These are phyloP conservation scores for Yamadazyma atmosphaerica DNA, from an alignment of 1,139 yeast genomes.

Conservation along the genomic window DNA sequence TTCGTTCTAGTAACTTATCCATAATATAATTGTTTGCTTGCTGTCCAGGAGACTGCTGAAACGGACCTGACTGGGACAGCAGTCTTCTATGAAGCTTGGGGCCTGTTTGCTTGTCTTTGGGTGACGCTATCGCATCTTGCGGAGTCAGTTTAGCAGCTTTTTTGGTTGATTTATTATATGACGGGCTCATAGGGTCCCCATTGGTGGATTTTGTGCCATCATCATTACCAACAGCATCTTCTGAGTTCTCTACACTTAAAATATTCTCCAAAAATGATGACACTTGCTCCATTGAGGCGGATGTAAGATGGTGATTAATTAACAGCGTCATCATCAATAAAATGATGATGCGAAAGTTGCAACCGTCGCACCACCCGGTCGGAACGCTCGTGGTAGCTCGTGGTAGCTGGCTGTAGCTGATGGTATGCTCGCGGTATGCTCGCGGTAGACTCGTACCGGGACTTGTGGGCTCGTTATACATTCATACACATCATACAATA, in stretches of 20 bases:
- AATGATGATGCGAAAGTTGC: too few species aligned
- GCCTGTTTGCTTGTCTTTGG: too few species aligned
- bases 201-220: conserved; percentile 1
- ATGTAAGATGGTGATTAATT: not conserved
- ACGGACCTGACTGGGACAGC: not conserved
- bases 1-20: conserved; percentile 70
- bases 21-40: conserved; percentile 30
- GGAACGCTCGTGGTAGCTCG: too few species aligned
- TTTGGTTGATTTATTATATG: not conserved
- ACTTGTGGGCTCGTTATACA: too few species aligned
- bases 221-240: conserved; percentile 5
- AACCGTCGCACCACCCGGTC: too few species aligned
- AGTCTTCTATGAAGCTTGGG: not conserved
- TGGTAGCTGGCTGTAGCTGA: too few species aligned
- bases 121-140: too few species aligned
- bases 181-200: not conserved
- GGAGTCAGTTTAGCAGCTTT: not conserved
- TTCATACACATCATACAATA: too few species aligned
- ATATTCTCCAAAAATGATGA: conserved; percentile 30
- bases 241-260: conserved; percentile 21
- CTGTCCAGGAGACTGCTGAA: not conserved
- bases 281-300: conserved; percentile 27
- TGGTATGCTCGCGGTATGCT: too few species aligned
- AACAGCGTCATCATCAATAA: not conserved
- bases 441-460: too few species aligned